phyloP scores from a whole-genome alignment of 2,329 filamentous ascomycete genomes.

The Hypoxylon sp. region DNA sequence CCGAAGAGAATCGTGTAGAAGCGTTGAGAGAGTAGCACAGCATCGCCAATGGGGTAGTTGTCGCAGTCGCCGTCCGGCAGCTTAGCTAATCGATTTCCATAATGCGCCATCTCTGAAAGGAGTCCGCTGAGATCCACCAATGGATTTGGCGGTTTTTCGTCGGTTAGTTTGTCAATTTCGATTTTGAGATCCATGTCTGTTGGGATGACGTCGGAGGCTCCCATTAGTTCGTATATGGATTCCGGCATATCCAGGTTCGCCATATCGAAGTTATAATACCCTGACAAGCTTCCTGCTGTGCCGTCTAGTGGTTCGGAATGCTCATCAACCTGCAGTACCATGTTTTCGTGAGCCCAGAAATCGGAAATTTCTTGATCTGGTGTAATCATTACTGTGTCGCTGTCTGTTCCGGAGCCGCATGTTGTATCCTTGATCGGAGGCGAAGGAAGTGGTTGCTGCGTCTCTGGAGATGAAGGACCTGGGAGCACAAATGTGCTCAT shows the following conservation, averaged over 20 bases:
- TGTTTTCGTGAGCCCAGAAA: constrained; percentile 8
- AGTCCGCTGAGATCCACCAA: constrained; percentile 11
- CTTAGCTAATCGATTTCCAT: constrained; percentile 1
- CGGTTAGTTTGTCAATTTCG: constrained; percentile 4
- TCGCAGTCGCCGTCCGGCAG: constrained; percentile 3
- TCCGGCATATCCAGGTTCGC: constrained; percentile 5
- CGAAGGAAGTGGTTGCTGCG: constrained; percentile 7
- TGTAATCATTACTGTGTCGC: constrained; percentile 9
- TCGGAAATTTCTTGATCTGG: constrained; percentile 9
- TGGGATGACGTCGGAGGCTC: neutral
- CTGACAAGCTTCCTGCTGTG: neutral
- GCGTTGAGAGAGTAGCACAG: constrained; percentile 8
- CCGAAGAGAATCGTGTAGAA: constrained; percentile 10
- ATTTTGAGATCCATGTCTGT: constrained; percentile 8
- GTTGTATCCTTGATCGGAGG: neutral
- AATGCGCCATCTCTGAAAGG: constrained; percentile 10
- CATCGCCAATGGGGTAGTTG: constrained; percentile 16
- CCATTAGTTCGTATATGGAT: constrained; percentile 10
- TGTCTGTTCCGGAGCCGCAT: neutral
- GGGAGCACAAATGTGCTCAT: constrained; percentile 17
- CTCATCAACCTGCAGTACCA: neutral
- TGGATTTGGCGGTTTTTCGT: constrained; percentile 3
- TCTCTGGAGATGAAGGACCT: constrained; percentile 5
- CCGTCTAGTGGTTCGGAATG: neutral
- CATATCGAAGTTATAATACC: constrained; percentile 12